Conservation (phyloP, 306 rosid genomes). For the Prunus padus region DNA sequence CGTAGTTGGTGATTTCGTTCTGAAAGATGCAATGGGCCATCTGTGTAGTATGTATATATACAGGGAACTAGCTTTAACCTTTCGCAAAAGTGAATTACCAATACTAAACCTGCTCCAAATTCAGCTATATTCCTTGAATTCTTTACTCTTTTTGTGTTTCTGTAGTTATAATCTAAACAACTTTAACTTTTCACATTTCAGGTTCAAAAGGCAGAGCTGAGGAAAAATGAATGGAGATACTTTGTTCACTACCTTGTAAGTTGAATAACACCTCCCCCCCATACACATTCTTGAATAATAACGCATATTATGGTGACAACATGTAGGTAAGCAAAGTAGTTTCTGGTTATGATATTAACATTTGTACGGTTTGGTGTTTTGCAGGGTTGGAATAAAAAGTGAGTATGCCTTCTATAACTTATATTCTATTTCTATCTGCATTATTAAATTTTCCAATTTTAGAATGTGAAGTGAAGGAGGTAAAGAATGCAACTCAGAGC, state of each 20-base stretch:
- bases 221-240: constrained; percentile 88
- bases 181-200: constrained; percentile 28
- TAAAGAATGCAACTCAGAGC: constrained; percentile 6
- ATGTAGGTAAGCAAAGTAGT: constrained; percentile 3
- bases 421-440: constrained; percentile 13
- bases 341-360: constrained; percentile 9
- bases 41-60: background rate
- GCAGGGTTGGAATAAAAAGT: constrained; percentile 99
- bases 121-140: background rate
- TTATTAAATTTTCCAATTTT: constrained; percentile 18
- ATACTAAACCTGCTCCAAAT: background rate
- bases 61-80: background rate
- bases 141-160: background rate
- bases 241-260: constrained; percentile 98
- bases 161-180: background rate
- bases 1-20: background rate
- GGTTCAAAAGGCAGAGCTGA: constrained; percentile 86
- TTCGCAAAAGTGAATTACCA: background rate
- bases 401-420: constrained; percentile 38
- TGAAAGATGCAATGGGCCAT: background rate
- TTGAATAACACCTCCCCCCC: constrained; percentile 16
- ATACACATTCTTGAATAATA: background rate
- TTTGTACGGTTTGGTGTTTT: constrained; percentile 37
- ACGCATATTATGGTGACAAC: background rate
- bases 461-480: constrained; percentile 22